phyloP scores from a whole-genome alignment of 805 yeast genomes.

The Starmerella tilneyi region DNA sequence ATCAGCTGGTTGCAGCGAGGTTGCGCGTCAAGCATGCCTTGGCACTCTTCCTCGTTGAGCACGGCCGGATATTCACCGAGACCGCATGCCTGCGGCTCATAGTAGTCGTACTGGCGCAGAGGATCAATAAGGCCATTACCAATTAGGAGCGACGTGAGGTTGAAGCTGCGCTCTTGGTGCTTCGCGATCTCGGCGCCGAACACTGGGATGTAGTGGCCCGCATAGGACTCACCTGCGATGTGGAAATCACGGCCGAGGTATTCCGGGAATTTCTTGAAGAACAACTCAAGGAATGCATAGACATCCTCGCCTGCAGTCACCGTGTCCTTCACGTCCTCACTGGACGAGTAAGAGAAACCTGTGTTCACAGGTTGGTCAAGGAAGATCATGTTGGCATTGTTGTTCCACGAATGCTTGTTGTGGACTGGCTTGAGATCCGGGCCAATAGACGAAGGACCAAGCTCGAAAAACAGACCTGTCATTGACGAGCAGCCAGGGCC shows the following conservation, averaged over 20 bases:
- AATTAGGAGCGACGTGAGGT: slow-evolving; percentile 70
- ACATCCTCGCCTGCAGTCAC: slow-evolving; percentile 76
- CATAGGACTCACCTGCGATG: slow-evolving; percentile 90
- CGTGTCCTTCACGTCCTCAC: slow-evolving; percentile 28
- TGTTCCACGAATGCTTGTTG: slow-evolving; percentile 87
- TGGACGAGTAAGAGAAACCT: slow-evolving; percentile 75
- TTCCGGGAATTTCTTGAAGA: slow-evolving; percentile 80
- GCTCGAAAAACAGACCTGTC: slow-evolving; percentile 87
- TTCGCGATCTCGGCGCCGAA: slow-evolving; percentile 49
- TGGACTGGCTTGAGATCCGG: slow-evolving; percentile 58
- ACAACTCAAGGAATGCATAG: slow-evolving; percentile 72
- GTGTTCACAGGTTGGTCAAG: slow-evolving; percentile 93
- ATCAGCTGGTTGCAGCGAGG: slow-evolving; percentile 67
- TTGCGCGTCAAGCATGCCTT: slow-evolving; percentile 48
- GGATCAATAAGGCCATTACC: slow-evolving; percentile 92
- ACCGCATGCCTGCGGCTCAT: slow-evolving; percentile 93
- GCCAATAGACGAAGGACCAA: slow-evolving; percentile 79
- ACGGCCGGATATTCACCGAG: slow-evolving; percentile 76
- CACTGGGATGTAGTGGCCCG: slow-evolving; percentile 89
- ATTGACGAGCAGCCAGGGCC: slow-evolving; percentile 94
- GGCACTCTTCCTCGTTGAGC: slow-evolving; percentile 66
- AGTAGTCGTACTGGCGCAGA: slow-evolving; percentile 62
- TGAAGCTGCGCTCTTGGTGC: slow-evolving; percentile 56
- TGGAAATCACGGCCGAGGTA: slow-evolving; percentile 51
- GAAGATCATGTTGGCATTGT: slow-evolving; percentile 82